Evolutionary conservation across 2,329 filamentous ascomycete species (phyloP).

Genomic region (Fusarium sp.): DNA sequence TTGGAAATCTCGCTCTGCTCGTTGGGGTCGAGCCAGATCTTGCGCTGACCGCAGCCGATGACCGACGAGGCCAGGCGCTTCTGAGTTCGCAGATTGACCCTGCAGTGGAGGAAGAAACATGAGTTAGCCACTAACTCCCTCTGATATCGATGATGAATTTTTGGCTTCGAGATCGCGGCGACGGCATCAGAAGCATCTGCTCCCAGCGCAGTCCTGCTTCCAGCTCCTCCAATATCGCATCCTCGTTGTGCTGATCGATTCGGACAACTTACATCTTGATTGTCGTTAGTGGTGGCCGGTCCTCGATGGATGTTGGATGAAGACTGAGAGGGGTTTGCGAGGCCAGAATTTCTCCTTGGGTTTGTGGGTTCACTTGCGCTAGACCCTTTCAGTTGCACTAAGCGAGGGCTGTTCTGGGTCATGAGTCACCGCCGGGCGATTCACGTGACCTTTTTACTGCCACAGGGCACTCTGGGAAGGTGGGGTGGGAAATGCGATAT

Average conservation of each 20-base stretch:
- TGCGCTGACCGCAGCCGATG: slow-evolving; percentile 99
- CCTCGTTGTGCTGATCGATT: slow-evolving; percentile 33
- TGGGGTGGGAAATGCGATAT: neutral
- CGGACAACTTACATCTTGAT: slow-evolving; percentile 58
- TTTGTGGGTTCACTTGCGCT: slow-evolving; percentile 59
- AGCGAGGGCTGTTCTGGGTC: slow-evolving; percentile 55
- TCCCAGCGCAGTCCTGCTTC: slow-evolving; percentile 24
- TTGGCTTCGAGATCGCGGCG: slow-evolving; percentile 19
- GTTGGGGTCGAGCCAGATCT: slow-evolving; percentile 99
- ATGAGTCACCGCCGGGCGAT: slow-evolving; percentile 36
- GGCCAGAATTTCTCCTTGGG: slow-evolving; percentile 56
- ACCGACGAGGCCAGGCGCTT: slow-evolving; percentile 99
- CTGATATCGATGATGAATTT: slow-evolving; percentile 20
- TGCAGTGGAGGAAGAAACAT: slow-evolving; percentile 55
- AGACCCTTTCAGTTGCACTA: slow-evolving; percentile 48
- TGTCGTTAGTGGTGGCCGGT: slow-evolving; percentile 56
- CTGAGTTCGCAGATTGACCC: slow-evolving; percentile 99
- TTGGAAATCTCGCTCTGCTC: slow-evolving; percentile 99
- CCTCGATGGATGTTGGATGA: slow-evolving; percentile 54
- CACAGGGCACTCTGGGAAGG: slow-evolving; percentile 6
- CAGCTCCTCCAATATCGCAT: slow-evolving; percentile 23
- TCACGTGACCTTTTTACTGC: slow-evolving; percentile 40
- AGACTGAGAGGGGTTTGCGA: slow-evolving; percentile 55
- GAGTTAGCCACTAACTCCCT: slow-evolving; percentile 45
- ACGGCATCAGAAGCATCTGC: slow-evolving; percentile 35